Evolutionary conservation across 805 yeast species (phyloP), one percentile per base, ranked within the genome.

Genomic region (Yarrowia alimentaria): DNA sequence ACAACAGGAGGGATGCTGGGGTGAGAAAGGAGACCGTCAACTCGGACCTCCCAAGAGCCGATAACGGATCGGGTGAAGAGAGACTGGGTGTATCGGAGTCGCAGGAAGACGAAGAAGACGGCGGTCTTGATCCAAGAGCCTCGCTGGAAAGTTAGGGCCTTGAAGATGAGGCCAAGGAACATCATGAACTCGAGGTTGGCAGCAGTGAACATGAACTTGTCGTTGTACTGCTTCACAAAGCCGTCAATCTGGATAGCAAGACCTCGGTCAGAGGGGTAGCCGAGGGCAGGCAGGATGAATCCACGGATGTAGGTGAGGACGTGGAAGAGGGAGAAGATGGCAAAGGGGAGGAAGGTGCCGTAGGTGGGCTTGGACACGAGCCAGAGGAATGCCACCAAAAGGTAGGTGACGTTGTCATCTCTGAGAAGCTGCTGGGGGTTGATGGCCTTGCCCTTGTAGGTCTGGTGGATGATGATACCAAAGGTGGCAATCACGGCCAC

Each of bases 291-390:
- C 48, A 90, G 70, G 52, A 91, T 57, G 56, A 74, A 76, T 32
- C 79, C 73, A 58, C 83, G 79, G 51, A 76, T 57, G 69, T 86
- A 91, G 14, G 83, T 81, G 61, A 89, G 70, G 9, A 79, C 80
- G 64, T 90, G 97, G 78, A 91, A 89, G 14, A 81, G 63, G 6
- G 96, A 83, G 66, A 84, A 90, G 52, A 85, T 70, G 37, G 79
- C 71, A 62, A 85, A 88, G 51, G 97, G 95, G 18, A 81, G 64
- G 56, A 83, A 68, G 2, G 95, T 76, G 51, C 85, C 63, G 25
- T 78, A 66, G 56, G 78, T 76, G 54, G 75, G 78, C 38, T 83
- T 80, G 57, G 88, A 76, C 53, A 81, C 63, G 61, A 75, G 67
- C 80, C 80, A 78, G 33, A 71, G 71, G 55, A 76, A 57, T 42